A percentile compares a stretch with the other conserved stretches of the same genome.
Evolutionary conservation across 1,139 yeast species (phyloP).

Genomic region (Nakaseomyces delphensis): DNA sequence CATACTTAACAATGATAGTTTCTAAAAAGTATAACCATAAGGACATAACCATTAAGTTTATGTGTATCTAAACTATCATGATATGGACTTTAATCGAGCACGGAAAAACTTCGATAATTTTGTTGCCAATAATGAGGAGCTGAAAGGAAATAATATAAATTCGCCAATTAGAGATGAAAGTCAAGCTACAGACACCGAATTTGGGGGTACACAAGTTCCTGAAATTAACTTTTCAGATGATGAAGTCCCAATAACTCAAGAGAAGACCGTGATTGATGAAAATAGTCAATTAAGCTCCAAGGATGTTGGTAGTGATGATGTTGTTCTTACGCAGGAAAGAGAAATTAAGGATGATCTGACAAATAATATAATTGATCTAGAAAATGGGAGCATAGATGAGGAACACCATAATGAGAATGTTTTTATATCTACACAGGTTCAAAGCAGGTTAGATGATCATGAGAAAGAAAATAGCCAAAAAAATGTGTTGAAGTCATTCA

Average conservation of each 20-base stretch:
- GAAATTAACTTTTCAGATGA: conserved; percentile 12
- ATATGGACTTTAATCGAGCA: conserved; percentile 21
- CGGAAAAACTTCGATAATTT: conserved; percentile 11
- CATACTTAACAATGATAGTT: background rate
- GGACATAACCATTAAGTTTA: no score
- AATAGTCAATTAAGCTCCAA: no score
- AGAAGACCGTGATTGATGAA: background rate
- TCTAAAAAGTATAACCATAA: no score
- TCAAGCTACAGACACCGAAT: conserved; percentile 5
- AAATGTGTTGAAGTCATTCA: conserved; percentile 16
- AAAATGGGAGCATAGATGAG: conserved; percentile 6
- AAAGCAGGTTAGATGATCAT: conserved; percentile 24
- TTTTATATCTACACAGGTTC: conserved; percentile 29
- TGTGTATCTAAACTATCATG: background rate
- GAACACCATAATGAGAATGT: conserved; percentile 8
- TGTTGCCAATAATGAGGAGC: conserved; percentile 9
- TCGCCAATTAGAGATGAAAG: background rate
- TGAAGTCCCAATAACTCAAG: background rate
- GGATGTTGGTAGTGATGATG: conserved; percentile 3
- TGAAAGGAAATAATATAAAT: conserved; percentile 6
- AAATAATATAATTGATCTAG: background rate
- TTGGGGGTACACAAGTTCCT: conserved; percentile 22
- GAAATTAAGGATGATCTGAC: background rate
- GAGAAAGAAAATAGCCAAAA: conserved; percentile 16
- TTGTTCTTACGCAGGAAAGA: conserved; percentile 2